These are phyloP conservation scores for Starmerella apis DNA, from an alignment of 805 yeast genomes.

Conservation along the genomic window DNA sequence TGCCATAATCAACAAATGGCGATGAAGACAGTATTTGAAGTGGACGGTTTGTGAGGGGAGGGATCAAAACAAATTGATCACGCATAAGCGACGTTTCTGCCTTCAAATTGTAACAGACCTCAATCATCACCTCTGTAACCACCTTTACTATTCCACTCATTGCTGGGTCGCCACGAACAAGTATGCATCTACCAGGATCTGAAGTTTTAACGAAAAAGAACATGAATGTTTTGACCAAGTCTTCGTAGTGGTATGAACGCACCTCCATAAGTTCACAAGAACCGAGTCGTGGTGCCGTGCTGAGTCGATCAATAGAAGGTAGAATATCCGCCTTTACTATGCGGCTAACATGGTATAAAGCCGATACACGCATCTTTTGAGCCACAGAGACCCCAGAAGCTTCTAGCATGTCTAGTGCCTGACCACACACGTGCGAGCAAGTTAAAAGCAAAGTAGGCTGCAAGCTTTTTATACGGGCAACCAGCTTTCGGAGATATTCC, in stretches of 20 bases:
- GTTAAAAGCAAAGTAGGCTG: slow-evolving; percentile 71
- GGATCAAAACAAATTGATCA: slow-evolving; percentile 49
- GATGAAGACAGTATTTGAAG: slow-evolving; percentile 56
- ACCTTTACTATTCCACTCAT: slow-evolving; percentile 61
- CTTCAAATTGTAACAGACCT: slow-evolving; percentile 64
- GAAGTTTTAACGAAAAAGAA: slow-evolving; percentile 67
- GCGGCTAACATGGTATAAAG: slow-evolving; percentile 65
- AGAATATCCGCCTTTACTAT: slow-evolving; percentile 78
- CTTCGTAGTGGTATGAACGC: slow-evolving; percentile 48
- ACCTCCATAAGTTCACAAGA: slow-evolving; percentile 63
- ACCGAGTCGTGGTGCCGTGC: slow-evolving; percentile 63
- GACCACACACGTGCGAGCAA: slow-evolving; percentile 70
- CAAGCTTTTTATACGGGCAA: slow-evolving; percentile 63
- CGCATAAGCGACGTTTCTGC: slow-evolving; percentile 67
- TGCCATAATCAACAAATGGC: slow-evolving; percentile 66
- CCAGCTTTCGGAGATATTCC: slow-evolving; percentile 72
- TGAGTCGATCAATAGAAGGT: slow-evolving; percentile 73
- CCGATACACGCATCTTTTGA: slow-evolving; percentile 67
- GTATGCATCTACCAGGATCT: slow-evolving; percentile 71
- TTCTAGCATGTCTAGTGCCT: slow-evolving; percentile 61
- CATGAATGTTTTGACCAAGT: slow-evolving; percentile 53
- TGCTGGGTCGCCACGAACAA: slow-evolving; percentile 63
- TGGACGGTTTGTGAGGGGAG: slow-evolving; percentile 27
- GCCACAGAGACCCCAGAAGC: slow-evolving; percentile 75
- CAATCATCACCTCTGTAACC: slow-evolving; percentile 68